Evolutionary conservation across 2,329 filamentous ascomycete genomes (phyloP), one percentile per base, ranked within the genome.

Genomic region (Amauroascus niger): DNA sequence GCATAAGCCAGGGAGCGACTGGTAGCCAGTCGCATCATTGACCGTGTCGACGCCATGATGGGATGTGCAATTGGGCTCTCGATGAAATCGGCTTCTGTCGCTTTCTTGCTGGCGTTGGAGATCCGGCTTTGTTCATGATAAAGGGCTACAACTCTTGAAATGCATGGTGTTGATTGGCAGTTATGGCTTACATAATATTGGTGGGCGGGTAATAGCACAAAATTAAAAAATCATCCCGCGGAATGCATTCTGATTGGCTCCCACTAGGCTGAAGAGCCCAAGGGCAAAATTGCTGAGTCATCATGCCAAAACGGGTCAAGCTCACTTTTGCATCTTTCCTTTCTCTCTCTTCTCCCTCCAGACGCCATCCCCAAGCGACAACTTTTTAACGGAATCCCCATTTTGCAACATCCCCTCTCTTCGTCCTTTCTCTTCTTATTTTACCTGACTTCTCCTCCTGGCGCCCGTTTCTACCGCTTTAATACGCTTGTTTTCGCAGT

Each of bases 1-100:
- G 64, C 65, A 53, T 65, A 62, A 54, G 63, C 63, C 57, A 73
- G 59, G 20, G 71, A 67, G 60, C 69, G 68, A 52, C 67, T 65
- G 61, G 67, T 61, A 44, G 69, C 65, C 60, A 74, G 63, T 58
- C 72, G 71, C 67, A 74, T 64, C 59, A 74, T 57, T 55, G 71
- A 69, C 60, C 72, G 71, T 62, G 71, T 63, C 60, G 71, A 70
- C 59, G 72, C 70, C 72, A 74, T 74, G 57, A 61, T 67, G 63
- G 5, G 22, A n/a, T 58, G 58, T 61, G 58, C 61, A 68, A 68
- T 64, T 63, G 63, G 62, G 47, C 47, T 33, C 26, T 43, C 37
- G 35, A 28, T 20, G 6, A 39, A 32, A 41, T 35, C 49, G 39
- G 24, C 43, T 52, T 35, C 30, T 35, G 45, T 6, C 18, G 18